These are phyloP conservation scores for Phialophora tarda DNA, from an alignment of 2,329 filamentous ascomycete genomes.

Conservation along the genomic window DNA sequence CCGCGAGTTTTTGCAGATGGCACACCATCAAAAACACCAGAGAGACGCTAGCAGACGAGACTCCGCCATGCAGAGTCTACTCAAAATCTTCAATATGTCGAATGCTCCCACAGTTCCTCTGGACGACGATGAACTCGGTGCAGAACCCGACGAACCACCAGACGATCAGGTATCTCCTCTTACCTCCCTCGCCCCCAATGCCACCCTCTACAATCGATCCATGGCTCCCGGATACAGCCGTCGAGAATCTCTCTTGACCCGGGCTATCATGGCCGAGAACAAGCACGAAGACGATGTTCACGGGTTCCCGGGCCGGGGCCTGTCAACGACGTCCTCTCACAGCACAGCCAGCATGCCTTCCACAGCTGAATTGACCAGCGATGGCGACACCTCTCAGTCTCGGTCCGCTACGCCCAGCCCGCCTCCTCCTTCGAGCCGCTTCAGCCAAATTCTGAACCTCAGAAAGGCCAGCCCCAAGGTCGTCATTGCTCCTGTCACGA, in stretches of 20 bases:
- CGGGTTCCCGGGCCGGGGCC: constrained; percentile 43
- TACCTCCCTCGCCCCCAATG: constrained; percentile 34
- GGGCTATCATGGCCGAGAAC: constrained; percentile 73
- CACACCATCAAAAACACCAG: constrained; percentile 36
- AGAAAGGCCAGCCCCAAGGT: constrained; percentile 39
- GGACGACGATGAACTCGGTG: constrained; percentile 67
- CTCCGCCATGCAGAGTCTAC: constrained; percentile 47
- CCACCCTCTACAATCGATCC: constrained; percentile 54
- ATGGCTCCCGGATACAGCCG: constrained; percentile 44
- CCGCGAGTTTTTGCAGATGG: constrained; percentile 21
- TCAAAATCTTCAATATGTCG: constrained; percentile 54
- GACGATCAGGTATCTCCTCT: constrained; percentile 57
- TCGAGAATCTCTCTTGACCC: constrained; percentile 84
- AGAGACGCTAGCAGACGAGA: constrained; percentile 20
- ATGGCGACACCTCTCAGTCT: constrained; percentile 90
- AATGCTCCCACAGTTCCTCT: constrained; percentile 48
- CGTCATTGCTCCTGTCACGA: constrained; percentile 37
- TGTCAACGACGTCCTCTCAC: constrained; percentile 65
- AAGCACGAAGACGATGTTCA: constrained; percentile 56
- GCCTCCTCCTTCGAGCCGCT: constrained; percentile 65
- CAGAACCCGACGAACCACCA: constrained; percentile 88
- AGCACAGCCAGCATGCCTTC: constrained; percentile 82
- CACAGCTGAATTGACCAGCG: constrained; percentile 91
- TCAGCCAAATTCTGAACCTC: constrained; percentile 41
- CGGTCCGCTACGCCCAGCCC: constrained; percentile 87